Evolutionary conservation across 306 rosid genomes (phyloP), one percentile per base, ranked within the genome.

Genomic region (Luffa aegyptiaca): DNA sequence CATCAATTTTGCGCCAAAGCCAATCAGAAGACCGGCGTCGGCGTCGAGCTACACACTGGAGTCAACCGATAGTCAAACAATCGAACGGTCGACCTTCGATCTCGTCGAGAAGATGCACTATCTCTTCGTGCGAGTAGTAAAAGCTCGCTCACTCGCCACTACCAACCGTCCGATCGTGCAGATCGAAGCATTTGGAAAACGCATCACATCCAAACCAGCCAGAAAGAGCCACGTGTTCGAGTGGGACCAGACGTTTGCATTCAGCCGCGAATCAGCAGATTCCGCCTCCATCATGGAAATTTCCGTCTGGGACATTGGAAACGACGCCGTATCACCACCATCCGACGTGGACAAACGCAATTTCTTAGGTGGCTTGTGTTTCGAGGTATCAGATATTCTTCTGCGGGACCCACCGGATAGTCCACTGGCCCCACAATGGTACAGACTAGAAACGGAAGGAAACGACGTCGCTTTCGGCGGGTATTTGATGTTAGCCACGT

Each of bases 211-310:
- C 2, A 85, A 82, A 33, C 96, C 92, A 3, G 93, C 97, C 1
- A 82, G 82, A 10, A 92, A 88, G 58, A 83, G 83, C 42, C 81
- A 86, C 33, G 70, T 86, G 36, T 94, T 91, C 84, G 92, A 91
- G 63, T 94, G 98, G 97, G 94, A 90, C 84, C 95, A 92, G 79
- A 88, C 97, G 5, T 94, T 94, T n/a, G 98, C 98, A 3, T 88
- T 94, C 84, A 81, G 81, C 57, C 95, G 92, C 82, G 90, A 85
- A 12, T 57, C 88, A 53, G 89, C 88, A 0, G 97, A 92, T 45
- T 88, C 94, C 13, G 78, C 96, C 35, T 86, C 93, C 10, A 83
- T 84, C 1, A 88, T 94, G 36, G 95, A 94, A 71, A 85, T 92
- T 79, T 90, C 95, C 0, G 85, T 91, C 46, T 92, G 92, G 95